Percentiles rank a stretch among this genome's conserved stretches.
Evolutionary conservation across 192 early-diverging fungal species (phyloP).

Genomic region (Helicostylum pulchrum): DNA sequence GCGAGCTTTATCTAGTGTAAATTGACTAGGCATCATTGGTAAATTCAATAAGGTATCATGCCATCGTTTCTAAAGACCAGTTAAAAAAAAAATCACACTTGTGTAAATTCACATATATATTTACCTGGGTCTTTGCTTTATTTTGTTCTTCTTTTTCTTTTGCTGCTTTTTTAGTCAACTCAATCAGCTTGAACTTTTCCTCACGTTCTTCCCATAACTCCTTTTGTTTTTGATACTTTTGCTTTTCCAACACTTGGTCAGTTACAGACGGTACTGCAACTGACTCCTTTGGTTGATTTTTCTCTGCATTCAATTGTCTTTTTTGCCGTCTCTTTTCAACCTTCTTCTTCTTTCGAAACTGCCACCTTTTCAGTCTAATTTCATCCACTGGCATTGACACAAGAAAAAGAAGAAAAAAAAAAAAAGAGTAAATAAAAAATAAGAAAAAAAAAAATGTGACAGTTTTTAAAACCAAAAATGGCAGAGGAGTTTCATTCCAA

Average conservation of each 20-base stretch:
- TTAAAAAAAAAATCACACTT: background rate
- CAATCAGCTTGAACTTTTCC: constrained; percentile 1
- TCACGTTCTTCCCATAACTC: constrained; percentile 15
- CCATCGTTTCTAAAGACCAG: constrained; percentile 14
- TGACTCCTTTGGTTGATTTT: background rate
- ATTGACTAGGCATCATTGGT: constrained; percentile 1
- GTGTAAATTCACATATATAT: background rate
- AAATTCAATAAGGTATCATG: constrained; percentile 17
- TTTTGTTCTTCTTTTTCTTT: constrained; percentile 12
- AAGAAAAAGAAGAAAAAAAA: background rate
- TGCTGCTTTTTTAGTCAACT: constrained; percentile 1
- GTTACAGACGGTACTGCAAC: background rate
- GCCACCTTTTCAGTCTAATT: background rate
- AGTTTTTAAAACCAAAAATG: background rate
- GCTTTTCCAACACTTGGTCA: background rate
- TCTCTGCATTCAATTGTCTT: background rate
- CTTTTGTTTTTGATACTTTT: constrained; percentile 9
- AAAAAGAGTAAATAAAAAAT: background rate
- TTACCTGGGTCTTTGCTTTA: constrained; percentile 17
- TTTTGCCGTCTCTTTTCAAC: constrained; percentile 8
- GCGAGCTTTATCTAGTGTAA: background rate
- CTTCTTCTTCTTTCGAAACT: constrained; percentile 11
- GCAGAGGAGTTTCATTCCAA: too few relatives aligned
- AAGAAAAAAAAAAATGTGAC: background rate
- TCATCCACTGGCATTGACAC: background rate